These are phyloP conservation scores for Remersonia thermophila DNA, from an alignment of 2,329 filamentous ascomycete genomes.

Conservation along the genomic window DNA sequence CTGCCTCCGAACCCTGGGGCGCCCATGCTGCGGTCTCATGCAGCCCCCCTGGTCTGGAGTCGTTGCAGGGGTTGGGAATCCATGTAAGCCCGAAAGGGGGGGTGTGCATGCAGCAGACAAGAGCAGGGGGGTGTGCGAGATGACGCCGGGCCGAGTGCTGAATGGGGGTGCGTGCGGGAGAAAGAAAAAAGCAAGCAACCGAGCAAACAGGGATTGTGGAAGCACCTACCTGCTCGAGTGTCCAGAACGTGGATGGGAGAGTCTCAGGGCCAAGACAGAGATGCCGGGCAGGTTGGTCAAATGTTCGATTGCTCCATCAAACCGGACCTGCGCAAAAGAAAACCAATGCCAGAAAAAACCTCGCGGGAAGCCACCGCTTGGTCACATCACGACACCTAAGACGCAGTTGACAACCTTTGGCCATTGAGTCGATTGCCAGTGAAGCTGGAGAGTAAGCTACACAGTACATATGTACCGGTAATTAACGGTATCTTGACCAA, in stretches of 20 bases:
- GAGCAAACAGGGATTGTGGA: constrained; percentile 12
- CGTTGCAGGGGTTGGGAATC: constrained; percentile 12
- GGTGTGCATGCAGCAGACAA: constrained; percentile 7
- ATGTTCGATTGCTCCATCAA: too few species aligned
- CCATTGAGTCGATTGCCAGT: too few species aligned
- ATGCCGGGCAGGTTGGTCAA: neutral
- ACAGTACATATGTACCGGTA: too few species aligned
- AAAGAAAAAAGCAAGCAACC: constrained; percentile 1
- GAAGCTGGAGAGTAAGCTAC: too few species aligned
- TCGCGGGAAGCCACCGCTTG: too few species aligned
- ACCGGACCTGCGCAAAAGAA: too few species aligned
- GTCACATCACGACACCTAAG: too few species aligned
- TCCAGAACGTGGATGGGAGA: constrained; percentile 2
- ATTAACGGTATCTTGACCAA: too few species aligned
- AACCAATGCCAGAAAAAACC: too few species aligned
- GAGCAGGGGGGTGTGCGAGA: constrained; percentile 5
- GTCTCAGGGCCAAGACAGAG: constrained; percentile 5
- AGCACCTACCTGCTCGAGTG: neutral
- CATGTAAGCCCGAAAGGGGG: constrained; percentile 3
- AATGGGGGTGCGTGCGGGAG: constrained; percentile 11
- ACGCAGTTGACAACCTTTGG: too few species aligned
- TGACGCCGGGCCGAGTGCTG: too few species aligned
- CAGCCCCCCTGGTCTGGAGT: constrained; percentile 8
- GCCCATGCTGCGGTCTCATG: constrained; percentile 16
- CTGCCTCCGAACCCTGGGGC: constrained; percentile 9